A percentile compares a stretch with the other conserved stretches of the same genome.
These are phyloP conservation scores for Dictyostelium capitatum DNA, from an alignment of 78 protist genomes.

Conservation along the genomic window DNA sequence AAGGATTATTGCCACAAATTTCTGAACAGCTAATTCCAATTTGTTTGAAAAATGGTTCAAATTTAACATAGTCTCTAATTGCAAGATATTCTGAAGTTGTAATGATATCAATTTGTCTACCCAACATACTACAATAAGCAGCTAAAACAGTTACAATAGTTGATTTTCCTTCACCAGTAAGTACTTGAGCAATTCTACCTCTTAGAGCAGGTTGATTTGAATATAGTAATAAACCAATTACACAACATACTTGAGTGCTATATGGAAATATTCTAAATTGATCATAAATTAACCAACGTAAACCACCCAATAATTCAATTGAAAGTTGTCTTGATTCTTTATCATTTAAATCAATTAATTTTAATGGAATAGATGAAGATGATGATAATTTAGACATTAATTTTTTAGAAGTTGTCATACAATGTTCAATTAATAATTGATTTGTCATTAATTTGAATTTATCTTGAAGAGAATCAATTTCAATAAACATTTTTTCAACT, in stretches of 20 bases:
- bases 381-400: neutral
- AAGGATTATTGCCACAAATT: neutral
- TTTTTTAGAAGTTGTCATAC: neutral
- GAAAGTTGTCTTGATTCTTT: neutral
- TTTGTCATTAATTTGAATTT: neutral
- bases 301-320: neutral
- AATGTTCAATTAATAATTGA: neutral
- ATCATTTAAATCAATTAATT: neutral
- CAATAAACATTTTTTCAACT: neutral
- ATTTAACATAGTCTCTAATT: constrained; percentile 8
- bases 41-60: constrained; percentile 1
- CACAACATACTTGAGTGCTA: constrained; percentile 38
- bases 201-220: neutral
- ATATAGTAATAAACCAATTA: constrained; percentile 6
- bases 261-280: constrained; percentile 27
- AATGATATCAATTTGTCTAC: constrained; percentile 12
- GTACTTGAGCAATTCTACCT: constrained; percentile 30
- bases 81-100: constrained; percentile 30
- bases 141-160: constrained; percentile 2
- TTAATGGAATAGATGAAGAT: neutral
- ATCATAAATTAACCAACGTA: constrained; percentile 16
- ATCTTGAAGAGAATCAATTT: neutral
- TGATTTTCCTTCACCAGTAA: constrained; percentile 33
- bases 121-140: neutral
- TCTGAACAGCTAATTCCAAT: constrained; percentile 14